phyloP scores from a whole-genome alignment of 257 asterid genomes.

The Catharanthus roseus region DNA sequence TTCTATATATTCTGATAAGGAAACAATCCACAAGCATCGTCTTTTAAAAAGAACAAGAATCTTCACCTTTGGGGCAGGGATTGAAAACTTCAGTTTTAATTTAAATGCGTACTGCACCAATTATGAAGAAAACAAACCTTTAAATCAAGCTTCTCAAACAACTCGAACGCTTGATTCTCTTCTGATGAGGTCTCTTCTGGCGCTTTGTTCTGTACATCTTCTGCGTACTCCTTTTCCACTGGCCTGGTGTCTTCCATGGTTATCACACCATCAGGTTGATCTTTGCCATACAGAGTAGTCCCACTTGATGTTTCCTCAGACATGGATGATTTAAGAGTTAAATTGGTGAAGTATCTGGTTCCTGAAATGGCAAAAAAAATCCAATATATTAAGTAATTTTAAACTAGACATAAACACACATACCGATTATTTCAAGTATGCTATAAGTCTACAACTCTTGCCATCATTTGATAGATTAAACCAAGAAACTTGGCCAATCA shows the following conservation, averaged over 20 bases:
- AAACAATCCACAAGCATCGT: background rate
- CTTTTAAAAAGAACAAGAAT: too few species aligned
- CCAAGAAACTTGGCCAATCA: background rate
- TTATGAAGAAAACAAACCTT: constrained; percentile 20
- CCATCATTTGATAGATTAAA: background rate
- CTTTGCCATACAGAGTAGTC: constrained; percentile 17
- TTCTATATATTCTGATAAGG: background rate
- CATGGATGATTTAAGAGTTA: constrained; percentile 15
- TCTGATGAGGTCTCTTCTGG: constrained; percentile 21
- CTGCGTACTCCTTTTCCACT: constrained; percentile 18
- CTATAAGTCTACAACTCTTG: background rate
- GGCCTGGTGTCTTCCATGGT: constrained; percentile 18
- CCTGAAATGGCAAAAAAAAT: constrained; percentile 16
- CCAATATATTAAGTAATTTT: background rate
- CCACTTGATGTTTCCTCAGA: constrained; percentile 25
- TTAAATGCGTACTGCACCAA: background rate
- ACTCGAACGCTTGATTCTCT: constrained; percentile 16
- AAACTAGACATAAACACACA: background rate
- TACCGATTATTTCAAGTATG: background rate
- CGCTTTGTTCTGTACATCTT: constrained; percentile 3
- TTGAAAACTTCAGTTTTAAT: background rate
- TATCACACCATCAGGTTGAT: constrained; percentile 22
- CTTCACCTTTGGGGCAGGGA: background rate
- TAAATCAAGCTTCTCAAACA: constrained; percentile 26
- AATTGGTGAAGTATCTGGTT: background rate